Conservation (phyloP, 495 filamentous ascomycete genomes). For the Neurospora sp. region DNA sequence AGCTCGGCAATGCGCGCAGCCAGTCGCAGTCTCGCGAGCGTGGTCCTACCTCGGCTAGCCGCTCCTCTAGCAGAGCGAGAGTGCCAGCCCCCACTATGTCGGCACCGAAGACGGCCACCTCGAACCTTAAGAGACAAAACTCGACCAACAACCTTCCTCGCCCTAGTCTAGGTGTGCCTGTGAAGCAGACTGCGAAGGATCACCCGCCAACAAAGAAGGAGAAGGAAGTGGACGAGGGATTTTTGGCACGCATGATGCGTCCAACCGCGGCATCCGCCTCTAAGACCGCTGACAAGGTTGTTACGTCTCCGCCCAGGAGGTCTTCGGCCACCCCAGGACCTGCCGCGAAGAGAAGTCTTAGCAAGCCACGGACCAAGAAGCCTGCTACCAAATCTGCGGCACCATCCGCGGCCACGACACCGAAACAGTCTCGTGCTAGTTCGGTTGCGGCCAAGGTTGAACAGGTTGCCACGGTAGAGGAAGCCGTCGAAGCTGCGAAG, state of each 20-base stretch:
- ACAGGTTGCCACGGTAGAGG: conserved; percentile 19
- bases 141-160: conserved; percentile 33
- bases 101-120: conserved; percentile 9
- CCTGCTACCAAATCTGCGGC: conserved; percentile 9
- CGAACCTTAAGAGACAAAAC: conserved; percentile 29
- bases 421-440: conserved; percentile 6
- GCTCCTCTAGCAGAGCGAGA: conserved; percentile 38
- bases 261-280: conserved; percentile 71
- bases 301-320: conserved; percentile 32
- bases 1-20: conserved; percentile 26
- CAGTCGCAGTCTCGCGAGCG: conserved; percentile 30
- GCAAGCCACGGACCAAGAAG: conserved; percentile 21
- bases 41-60: conserved; percentile 18
- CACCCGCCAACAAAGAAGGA: conserved; percentile 32
- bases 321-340: conserved; percentile 15
- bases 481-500: conserved; percentile 6
- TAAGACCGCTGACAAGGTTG: conserved; percentile 63
- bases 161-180: conserved; percentile 42
- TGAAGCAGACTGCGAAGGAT: conserved; percentile 32
- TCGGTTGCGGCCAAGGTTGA: conserved; percentile 7
- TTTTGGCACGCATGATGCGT: conserved; percentile 88
- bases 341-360: conserved; percentile 4
- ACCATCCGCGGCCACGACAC: neutral
- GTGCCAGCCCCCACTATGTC: conserved; percentile 19
- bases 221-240: conserved; percentile 55